Base-by-base conservation (phyloP, 805 yeast genomes). In the Torulaspora gathmanii region DNA sequence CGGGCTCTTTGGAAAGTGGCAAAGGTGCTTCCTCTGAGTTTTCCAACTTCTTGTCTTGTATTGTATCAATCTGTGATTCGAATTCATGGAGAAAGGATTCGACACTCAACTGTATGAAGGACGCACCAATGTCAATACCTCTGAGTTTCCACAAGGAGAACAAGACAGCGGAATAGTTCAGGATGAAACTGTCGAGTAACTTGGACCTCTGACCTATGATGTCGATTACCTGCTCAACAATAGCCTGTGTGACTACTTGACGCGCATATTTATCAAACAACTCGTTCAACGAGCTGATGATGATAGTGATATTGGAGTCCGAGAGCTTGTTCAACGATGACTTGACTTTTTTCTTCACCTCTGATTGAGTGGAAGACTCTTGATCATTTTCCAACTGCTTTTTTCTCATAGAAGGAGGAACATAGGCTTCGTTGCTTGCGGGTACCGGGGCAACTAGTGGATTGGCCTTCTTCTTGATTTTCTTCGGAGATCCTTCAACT, bases 81-180 rank as follows among this genome's bases (percentile, higher is more conserved):
- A 73, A 69, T 42, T 56, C 62, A 3, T 56, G 56, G 29, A 83
- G 81, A 55, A 86, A 79, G 45, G 71, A 73, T 49, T 86, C 95
- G n/a, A 90, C 85, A 44, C 86, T 60, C 0, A 78, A 72, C 60
- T 93, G 99, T 27, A 89, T 72, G 47, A 89, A 83, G 54, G 71
- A 77, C 0, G 97, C 99, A 48, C 96, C 97, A 63, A 88, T 84
- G 50, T 88, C 96, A 30, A 82, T 78, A 16, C 99, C 98, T 54
- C 86, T 85, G 16, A 81, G 58, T 49, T 85, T 75, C 67, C 85
- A 88, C 19, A 93, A 63, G 0, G 95, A 83, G 17, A 82, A 82
- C 2, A 82, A 77, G 6, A 88, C 71, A 5, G 88, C 82, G 1
- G 95, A 84, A 63, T 91, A 90, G 26, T 86, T 72, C 49, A 84